Conservation (phyloP, 2,329 filamentous ascomycete genomes). For the Madurella fahalii region DNA sequence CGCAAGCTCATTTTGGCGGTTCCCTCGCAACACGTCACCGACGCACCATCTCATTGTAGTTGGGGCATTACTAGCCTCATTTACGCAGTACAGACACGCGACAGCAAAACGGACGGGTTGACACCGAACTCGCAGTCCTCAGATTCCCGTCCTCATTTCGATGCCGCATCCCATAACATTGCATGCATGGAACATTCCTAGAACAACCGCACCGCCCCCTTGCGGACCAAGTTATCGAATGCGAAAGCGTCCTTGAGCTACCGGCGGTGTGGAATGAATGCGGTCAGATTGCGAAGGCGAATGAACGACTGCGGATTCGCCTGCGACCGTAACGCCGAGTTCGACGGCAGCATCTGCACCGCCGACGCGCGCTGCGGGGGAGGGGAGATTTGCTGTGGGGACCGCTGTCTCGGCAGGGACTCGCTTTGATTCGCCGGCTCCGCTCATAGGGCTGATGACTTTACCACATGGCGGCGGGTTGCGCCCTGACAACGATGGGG, state of each 20-base stretch:
- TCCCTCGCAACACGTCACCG: background rate
- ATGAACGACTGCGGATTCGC: background rate
- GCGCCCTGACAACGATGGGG: slow-evolving; percentile 3
- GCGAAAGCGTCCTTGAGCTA: background rate
- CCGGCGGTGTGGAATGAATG: slow-evolving; percentile 8
- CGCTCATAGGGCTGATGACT: slow-evolving; percentile 15
- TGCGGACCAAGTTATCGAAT: slow-evolving; percentile 1
- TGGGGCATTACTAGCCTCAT: slow-evolving; percentile 1
- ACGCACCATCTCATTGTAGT: background rate
- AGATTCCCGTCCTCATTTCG: background rate
- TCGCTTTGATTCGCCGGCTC: slow-evolving; percentile 9
- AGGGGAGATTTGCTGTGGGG: slow-evolving; percentile 1
- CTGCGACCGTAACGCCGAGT: slow-evolving; percentile 4
- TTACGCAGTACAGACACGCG: slow-evolving; percentile 10
- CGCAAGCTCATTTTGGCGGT: background rate
- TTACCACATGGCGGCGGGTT: slow-evolving; percentile 8
- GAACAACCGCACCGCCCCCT: slow-evolving; percentile 7
- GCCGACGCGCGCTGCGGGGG: background rate
- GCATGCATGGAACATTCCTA: slow-evolving; percentile 4
- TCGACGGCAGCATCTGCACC: background rate
- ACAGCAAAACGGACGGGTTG: background rate
- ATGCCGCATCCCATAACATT: background rate
- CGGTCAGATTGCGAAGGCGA: background rate
- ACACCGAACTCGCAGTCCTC: background rate
- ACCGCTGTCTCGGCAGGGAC: background rate